phyloP scores from a whole-genome alignment of 192 early-diverging fungal genomes.

The Podila epicladia region DNA sequence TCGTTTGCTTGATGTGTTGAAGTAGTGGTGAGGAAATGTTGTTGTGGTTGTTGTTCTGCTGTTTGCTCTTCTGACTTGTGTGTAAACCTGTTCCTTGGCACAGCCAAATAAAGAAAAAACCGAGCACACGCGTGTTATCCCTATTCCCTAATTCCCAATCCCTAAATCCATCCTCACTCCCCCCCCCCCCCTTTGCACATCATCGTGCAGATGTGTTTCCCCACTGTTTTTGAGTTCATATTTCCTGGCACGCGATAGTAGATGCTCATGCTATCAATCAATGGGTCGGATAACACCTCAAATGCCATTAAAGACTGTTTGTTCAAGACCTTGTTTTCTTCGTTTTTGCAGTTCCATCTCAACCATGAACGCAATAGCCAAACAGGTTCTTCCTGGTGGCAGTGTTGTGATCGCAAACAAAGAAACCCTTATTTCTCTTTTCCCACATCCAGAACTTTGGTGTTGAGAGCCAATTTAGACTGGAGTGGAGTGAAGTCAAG shows the following conservation, averaged over 20 bases:
- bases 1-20: not conserved
- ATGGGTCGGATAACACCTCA: not conserved
- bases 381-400: conserved; percentile 8
- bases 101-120: no score
- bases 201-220: not conserved
- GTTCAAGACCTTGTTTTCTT: not conserved
- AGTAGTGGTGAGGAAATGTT: not conserved
- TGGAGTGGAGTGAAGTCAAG: not conserved
- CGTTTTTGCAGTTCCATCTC: not conserved
- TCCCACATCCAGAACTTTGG: not conserved
- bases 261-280: no score
- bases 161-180: not conserved
- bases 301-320: not conserved
- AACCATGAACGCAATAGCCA: not conserved
- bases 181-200: not conserved
- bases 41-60: not conserved
- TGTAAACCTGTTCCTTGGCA: no score
- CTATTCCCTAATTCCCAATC: not conserved
- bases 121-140: not conserved
- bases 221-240: not conserved
- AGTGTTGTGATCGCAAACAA: not conserved
- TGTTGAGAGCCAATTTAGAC: conserved; percentile 2
- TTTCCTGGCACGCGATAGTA: not conserved
- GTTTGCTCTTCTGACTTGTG: no score
- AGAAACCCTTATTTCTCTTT: not conserved